phyloP scores from a whole-genome alignment of 352 stramenopile genomes.

The Phytopythium kandeliae region DNA sequence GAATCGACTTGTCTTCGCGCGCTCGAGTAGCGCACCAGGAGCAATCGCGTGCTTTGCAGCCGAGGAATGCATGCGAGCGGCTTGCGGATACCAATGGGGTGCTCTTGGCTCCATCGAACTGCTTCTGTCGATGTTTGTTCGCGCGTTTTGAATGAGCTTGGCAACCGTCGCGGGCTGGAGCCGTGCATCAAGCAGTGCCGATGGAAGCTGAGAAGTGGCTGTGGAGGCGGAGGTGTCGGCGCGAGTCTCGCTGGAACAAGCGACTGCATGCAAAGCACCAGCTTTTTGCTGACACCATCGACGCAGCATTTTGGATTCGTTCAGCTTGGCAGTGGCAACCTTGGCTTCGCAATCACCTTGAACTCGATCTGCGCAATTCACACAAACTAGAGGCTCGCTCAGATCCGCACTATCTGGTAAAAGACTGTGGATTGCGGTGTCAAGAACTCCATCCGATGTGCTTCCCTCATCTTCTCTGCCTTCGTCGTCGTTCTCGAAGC shows the following conservation, averaged over 20 bases:
- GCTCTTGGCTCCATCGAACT: no score
- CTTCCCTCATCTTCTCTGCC: not conserved
- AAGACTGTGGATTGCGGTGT: not conserved
- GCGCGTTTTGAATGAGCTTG: not conserved
- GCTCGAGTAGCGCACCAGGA: conserved; percentile 1
- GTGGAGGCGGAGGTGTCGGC: not conserved
- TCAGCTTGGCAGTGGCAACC: no score
- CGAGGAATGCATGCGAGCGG: not conserved
- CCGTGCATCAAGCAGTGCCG: no score
- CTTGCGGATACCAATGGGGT: not conserved
- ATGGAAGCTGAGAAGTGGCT: no score
- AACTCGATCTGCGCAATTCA: not conserved
- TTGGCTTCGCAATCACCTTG: not conserved
- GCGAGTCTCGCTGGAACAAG: no score
- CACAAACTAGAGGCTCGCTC: not conserved
- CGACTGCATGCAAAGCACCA: not conserved
- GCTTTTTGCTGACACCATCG: not conserved
- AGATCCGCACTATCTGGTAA: not conserved
- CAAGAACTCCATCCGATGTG: not conserved
- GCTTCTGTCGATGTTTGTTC: not conserved
- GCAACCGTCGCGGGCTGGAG: not conserved
- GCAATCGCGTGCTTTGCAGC: not conserved
- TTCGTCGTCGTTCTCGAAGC: conserved; percentile 8
- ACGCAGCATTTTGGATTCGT: not conserved
- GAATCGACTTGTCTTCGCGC: conserved; percentile 3